Conservation (phyloP, 2,329 filamentous ascomycete genomes). For the Pseudogymnoascus sp. region DNA sequence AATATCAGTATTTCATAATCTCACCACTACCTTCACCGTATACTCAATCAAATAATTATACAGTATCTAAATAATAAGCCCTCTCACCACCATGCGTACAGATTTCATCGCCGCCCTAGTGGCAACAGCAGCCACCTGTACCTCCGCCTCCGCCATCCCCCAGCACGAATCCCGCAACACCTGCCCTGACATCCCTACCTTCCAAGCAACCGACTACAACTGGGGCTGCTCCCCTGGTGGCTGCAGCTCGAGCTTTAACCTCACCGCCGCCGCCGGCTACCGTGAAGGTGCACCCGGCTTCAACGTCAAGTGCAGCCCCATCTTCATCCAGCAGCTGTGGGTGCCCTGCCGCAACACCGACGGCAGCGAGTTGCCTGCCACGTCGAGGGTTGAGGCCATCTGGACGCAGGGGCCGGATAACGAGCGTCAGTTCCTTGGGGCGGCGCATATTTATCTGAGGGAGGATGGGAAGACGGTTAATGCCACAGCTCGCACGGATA, state of each 20-base stretch:
- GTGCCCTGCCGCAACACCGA: constrained; percentile 17
- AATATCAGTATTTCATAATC: background rate
- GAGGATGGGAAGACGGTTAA: background rate
- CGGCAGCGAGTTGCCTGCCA: constrained; percentile 2
- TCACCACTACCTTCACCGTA: background rate
- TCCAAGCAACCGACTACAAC: background rate
- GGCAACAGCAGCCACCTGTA: background rate
- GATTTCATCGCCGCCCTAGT: background rate
- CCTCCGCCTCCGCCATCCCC: background rate
- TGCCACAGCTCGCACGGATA: background rate
- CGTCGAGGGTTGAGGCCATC: constrained; percentile 18
- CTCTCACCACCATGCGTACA: background rate
- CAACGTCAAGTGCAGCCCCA: constrained; percentile 21
- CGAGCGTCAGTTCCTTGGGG: constrained; percentile 19
- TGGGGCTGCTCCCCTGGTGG: constrained; percentile 22
- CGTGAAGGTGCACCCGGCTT: constrained; percentile 20
- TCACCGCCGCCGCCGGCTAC: constrained; percentile 20
- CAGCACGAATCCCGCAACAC: background rate
- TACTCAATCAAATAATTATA: background rate
- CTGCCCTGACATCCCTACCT: background rate
- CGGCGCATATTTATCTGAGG: constrained; percentile 18
- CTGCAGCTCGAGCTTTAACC: constrained; percentile 21
- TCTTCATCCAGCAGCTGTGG: constrained; percentile 21
- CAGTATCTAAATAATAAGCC: background rate
- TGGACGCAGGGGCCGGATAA: constrained; percentile 16